Percentiles rank a stretch among this genome's conserved stretches.
These are phyloP conservation scores for Agrocybe pediades DNA, from an alignment of 768 basidiomycete genomes.

Conservation along the genomic window DNA sequence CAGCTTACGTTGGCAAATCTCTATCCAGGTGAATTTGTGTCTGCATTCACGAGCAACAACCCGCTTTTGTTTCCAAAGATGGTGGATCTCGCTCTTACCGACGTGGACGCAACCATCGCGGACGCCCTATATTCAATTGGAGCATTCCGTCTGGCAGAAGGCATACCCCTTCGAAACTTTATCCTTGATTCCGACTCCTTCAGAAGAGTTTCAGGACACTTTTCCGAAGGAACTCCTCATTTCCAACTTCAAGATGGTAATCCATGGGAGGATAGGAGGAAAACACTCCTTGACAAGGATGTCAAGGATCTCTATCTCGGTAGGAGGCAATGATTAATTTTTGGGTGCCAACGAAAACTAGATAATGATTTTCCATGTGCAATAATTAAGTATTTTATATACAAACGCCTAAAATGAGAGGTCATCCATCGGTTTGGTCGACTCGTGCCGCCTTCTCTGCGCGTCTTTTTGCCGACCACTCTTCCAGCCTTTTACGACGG, in stretches of 20 bases:
- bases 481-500: constrained; percentile 55
- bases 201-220: neutral
- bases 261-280: constrained; percentile 9
- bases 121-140: neutral
- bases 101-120: neutral
- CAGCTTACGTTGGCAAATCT: neutral
- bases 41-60: neutral
- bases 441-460: constrained; percentile 20
- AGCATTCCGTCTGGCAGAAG: neutral
- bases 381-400: neutral
- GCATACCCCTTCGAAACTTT: neutral
- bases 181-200: neutral
- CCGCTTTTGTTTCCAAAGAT: constrained; percentile 3
- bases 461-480: constrained; percentile 55
- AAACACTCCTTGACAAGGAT: constrained; percentile 1
- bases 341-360: neutral
- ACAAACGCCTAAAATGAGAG: neutral
- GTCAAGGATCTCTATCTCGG: constrained; percentile 4
- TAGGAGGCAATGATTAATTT: constrained; percentile 8
- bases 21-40: neutral
- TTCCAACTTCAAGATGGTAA: constrained; percentile 1
- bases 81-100: constrained; percentile 1
- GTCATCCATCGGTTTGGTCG: neutral
- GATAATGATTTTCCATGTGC: neutral
- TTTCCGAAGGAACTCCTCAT: neutral